These are phyloP conservation scores for Echites panduratus DNA, from an alignment of 257 asterid genomes.

Conservation along the genomic window DNA sequence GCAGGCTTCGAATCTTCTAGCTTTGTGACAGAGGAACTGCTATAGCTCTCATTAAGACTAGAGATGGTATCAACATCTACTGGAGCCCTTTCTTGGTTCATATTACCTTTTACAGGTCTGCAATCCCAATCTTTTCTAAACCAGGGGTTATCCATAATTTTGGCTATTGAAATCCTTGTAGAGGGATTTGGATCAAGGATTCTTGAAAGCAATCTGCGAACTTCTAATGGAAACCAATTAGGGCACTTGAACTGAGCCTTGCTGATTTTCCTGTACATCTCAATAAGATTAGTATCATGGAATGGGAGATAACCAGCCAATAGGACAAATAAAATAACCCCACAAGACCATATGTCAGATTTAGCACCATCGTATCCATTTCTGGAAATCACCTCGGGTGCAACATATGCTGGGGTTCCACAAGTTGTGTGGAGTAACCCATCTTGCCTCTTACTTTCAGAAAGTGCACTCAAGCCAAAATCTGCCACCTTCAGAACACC, in stretches of 20 bases:
- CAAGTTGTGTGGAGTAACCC: slow-evolving; percentile 82
- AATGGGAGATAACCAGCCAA: slow-evolving; percentile 74
- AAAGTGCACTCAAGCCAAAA: slow-evolving; percentile 68
- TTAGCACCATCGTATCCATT: slow-evolving; percentile 68
- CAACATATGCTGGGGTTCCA: slow-evolving; percentile 81
- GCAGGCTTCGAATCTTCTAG: slow-evolving; percentile 29
- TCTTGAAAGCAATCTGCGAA: slow-evolving; percentile 36
- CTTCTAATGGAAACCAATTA: slow-evolving; percentile 54
- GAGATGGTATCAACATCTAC: slow-evolving; percentile 14
- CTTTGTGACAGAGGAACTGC: slow-evolving; percentile 11
- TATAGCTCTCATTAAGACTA: slow-evolving; percentile 9
- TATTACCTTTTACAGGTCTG: not conserved
- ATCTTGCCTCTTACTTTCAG: slow-evolving; percentile 48
- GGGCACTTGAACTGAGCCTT: slow-evolving; percentile 55
- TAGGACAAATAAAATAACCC: slow-evolving; percentile 62
- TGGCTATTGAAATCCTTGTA: slow-evolving; percentile 46
- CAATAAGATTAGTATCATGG: slow-evolving; percentile 49
- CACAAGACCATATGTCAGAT: slow-evolving; percentile 83
- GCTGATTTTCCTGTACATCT: slow-evolving; percentile 60
- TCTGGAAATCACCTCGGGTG: slow-evolving; percentile 64
- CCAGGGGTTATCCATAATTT: slow-evolving; percentile 63
- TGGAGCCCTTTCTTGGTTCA: slow-evolving; percentile 19
- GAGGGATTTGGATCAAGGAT: slow-evolving; percentile 72
- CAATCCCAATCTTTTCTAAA: slow-evolving; percentile 44
- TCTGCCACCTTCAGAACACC: slow-evolving; percentile 68